Base-by-base conservation (phyloP, 208 protist genomes). In the Trypanosoma vivax region DNA sequence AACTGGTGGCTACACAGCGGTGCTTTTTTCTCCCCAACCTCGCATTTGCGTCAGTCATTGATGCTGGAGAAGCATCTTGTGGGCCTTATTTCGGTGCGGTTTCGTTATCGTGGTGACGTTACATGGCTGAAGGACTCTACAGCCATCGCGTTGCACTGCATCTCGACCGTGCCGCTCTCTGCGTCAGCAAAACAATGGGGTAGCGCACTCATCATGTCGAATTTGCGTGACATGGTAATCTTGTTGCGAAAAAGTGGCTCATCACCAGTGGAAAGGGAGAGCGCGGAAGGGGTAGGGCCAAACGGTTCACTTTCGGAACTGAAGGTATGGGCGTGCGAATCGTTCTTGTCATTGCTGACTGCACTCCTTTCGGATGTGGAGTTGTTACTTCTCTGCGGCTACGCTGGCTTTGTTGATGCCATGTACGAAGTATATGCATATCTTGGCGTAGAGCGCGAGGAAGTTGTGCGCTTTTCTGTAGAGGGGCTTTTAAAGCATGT, bases 331-430 rank as follows among this genome's bases (percentile, higher is more conserved):
- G 50, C 40, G 1, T 35, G 5, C 14, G 19, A 39, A 39, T 19
- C 29, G 19, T 59, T 74, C 34, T 49, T 52, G 18, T 46, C 48
- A 25, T 40, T 80, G 1, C 59, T 90, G 14, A 13, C 35, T 34
- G 53, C 31, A 1, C 70, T 90, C 28, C 35, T 48, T 33, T 56
- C 35, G 1, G 78, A 90, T 60, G 35, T 39, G 0, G 73, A 79
- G 49, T 51, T 85, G 38, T 42, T 81, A 3, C 73, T 85, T 21
- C 39, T 87, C n/a, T 83, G 65, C 57, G 58, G 70, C 53, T 85
- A 72, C 43, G 55, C 83, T 9, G 43, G 62, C 23, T 86, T 84
- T 24, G 58, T 87, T 19, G 66, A 71, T 9, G 42, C 43, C 1
- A 59, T 86, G n/a, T 77, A 67, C 48, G 79, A 79, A 19, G 38